These are phyloP conservation scores for Linnemannia elongata DNA, from an alignment of 192 early-diverging fungal genomes.

Conservation along the genomic window DNA sequence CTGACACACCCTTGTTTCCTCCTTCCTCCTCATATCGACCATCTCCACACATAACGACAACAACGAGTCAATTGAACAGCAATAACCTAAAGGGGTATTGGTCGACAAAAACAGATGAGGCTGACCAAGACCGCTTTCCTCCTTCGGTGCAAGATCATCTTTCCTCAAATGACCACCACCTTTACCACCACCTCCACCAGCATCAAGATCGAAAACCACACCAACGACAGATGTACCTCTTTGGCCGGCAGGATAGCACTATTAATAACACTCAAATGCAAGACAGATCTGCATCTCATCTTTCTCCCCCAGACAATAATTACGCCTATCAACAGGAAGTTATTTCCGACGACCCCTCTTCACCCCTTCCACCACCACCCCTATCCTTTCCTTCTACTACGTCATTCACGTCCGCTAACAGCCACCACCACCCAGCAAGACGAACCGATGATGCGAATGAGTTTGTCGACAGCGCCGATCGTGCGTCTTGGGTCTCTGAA, in stretches of 20 bases:
- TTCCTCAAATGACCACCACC: background rate
- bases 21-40: background rate
- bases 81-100: background rate
- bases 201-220: background rate
- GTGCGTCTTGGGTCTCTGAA: background rate
- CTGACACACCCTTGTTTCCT: background rate
- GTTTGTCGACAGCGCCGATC: background rate
- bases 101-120: background rate
- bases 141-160: background rate
- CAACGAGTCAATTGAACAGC: background rate
- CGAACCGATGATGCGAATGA: background rate
- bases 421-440: background rate
- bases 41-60: background rate
- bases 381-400: background rate
- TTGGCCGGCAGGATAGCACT: background rate
- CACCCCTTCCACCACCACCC: background rate
- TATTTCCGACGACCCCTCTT: background rate
- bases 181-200: background rate
- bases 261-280: background rate
- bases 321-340: background rate
- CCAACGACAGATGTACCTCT: background rate
- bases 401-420: background rate
- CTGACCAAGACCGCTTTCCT: background rate
- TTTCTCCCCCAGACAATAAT: background rate
- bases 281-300: background rate